Evolutionary conservation across 345 rosid genomes (phyloP), one percentile per base, ranked within the genome.

Genomic region (Corchorus capsularis): DNA sequence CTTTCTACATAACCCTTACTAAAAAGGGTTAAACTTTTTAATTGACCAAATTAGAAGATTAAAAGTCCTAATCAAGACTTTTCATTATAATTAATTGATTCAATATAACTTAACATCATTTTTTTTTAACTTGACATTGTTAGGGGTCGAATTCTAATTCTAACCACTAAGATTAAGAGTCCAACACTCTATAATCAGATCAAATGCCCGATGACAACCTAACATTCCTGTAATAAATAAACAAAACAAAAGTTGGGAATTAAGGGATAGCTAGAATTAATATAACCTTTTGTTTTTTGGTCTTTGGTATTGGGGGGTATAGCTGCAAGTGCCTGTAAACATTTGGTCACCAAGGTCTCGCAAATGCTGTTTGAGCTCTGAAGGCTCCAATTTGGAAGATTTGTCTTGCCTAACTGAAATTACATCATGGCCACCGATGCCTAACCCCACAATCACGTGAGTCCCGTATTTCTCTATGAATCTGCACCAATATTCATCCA

Each of bases 381-480:
- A 84, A 19, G 91, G 82, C 19, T 68, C 85, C 75, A 92, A 55
- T 57, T 77, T 89, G 5, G 93, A 89, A 57, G 92, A 85, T 63
- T 70, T 80, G 62, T 92, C 92, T 77, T 93, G 98, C 79, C 87
- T 91, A 34, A 93, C 94, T 66, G 84, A 69, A 7, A 96, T 86
- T 70, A 91, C 72, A 74, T 96, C 98, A 27, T 90, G 81, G 13
- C 99, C 99, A 14, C 99, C 99, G 4, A 96, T 78, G 50, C 94
- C 81, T 35, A 96, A 49, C 56, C 98, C 99, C 54, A 86, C 92
- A 14, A 93, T 81, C 5, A 96, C 72, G 74, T 96, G 99, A 37
- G 99, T 96, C 62, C 99, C 99, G 70, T 92, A 93, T 72, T 79
- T 92, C 83, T 91, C 90, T 19, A 96, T 93, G 78, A 96, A 96